These are phyloP conservation scores for Scheffersomyces quercinus DNA, from an alignment of 1,139 yeast species.

Conservation along the genomic window DNA sequence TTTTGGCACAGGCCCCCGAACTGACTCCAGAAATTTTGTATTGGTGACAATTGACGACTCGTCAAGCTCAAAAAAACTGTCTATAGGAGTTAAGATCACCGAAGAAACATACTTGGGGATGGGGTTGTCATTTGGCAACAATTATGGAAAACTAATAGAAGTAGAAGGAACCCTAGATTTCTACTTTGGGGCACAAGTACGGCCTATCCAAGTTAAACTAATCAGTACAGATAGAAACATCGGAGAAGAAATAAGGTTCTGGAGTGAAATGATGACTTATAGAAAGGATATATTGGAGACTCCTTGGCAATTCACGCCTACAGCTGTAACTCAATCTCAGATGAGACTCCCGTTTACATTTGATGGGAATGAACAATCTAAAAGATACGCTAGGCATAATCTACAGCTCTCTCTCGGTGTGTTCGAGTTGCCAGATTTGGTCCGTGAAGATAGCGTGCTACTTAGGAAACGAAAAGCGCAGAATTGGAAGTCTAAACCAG, in stretches of 20 bases:
- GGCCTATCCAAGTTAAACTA: too few relatives aligned
- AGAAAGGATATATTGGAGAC: conserved; percentile 17
- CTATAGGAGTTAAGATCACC: conserved; percentile 12
- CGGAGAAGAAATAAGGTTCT: conserved; percentile 26
- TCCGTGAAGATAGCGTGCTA: conserved; percentile 6
- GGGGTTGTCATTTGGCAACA: conserved; percentile 7
- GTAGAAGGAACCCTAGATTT: conserved; percentile 6
- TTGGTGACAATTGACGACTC: conserved; percentile 26
- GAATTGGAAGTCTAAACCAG: too few relatives aligned
- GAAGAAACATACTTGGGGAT: conserved; percentile 11
- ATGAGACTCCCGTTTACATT: conserved; percentile 2
- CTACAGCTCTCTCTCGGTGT: neutral
- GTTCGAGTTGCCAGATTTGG: conserved; percentile 3
- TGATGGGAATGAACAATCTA: conserved; percentile 2
- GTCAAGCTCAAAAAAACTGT: conserved; percentile 17
- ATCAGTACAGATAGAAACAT: conserved; percentile 10
- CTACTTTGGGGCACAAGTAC: too few relatives aligned
- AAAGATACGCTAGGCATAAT: conserved; percentile 1
- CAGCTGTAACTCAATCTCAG: conserved; percentile 2
- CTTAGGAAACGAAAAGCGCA: neutral
- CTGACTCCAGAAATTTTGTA: neutral
- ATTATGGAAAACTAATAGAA: conserved; percentile 10
- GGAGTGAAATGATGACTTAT: conserved; percentile 31
- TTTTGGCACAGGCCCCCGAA: neutral
- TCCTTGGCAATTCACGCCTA: conserved; percentile 28